Conservation (phyloP, 139 green algal species). For the Desmodesmus armatus region DNA sequence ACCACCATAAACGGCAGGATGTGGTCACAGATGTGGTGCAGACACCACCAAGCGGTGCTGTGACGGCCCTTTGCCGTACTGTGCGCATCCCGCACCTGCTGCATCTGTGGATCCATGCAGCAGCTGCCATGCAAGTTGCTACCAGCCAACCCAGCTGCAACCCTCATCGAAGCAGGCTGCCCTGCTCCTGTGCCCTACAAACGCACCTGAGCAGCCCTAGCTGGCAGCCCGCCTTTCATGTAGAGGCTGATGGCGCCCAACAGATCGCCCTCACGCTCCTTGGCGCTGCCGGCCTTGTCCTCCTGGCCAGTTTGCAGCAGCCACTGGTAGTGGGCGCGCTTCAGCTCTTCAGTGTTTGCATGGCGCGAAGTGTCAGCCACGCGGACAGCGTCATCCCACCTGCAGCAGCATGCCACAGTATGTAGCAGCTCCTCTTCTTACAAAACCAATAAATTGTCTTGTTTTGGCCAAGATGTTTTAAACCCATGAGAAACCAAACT, state of each 20-base stretch:
- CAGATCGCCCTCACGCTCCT: conserved; percentile 79
- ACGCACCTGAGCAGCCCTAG: conserved; percentile 72
- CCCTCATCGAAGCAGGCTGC: too few relatives aligned
- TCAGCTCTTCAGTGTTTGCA: conserved; percentile 63
- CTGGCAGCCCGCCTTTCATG: conserved; percentile 81
- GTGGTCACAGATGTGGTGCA: too few relatives aligned
- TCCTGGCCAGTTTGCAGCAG: conserved; percentile 64
- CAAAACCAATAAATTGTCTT: too few relatives aligned
- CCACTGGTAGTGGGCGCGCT: conserved; percentile 70
- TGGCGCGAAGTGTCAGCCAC: conserved; percentile 73
- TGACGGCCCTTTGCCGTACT: too few relatives aligned
- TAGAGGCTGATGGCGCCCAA: conserved; percentile 83
- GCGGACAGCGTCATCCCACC: conserved; percentile 77
- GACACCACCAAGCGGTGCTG: too few relatives aligned
- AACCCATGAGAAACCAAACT: too few relatives aligned
- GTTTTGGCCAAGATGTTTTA: too few relatives aligned
- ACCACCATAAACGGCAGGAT: too few relatives aligned
- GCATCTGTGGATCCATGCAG: neutral
- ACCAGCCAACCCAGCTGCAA: too few relatives aligned
- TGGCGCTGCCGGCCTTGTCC: conserved; percentile 55
- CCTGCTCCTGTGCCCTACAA: too few relatives aligned
- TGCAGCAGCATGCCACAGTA: too few relatives aligned
- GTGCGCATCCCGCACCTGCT: neutral
- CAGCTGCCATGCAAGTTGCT: neutral
- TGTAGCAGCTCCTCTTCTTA: too few relatives aligned